phyloP scores from a whole-genome alignment of 352 stramenopile genomes.

The Sclerospora graminicola region DNA sequence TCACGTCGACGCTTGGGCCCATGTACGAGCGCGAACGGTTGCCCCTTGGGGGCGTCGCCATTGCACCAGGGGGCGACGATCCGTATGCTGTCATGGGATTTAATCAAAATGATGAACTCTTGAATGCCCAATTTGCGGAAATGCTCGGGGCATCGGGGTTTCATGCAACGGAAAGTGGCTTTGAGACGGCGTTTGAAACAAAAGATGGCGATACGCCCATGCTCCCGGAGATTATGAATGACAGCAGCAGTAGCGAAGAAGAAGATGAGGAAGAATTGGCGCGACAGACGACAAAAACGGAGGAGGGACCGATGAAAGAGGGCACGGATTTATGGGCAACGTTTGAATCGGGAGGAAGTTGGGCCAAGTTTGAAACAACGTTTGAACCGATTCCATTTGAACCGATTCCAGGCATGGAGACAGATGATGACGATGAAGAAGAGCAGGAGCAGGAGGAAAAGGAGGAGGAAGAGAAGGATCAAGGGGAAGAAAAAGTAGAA shows the following conservation, averaged over 20 bases:
- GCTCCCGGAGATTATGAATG: slow-evolving; percentile 78
- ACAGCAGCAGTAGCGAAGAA: slow-evolving; percentile 83
- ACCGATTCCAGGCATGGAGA: slow-evolving; percentile 36
- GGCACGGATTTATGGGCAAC: slow-evolving; percentile 44
- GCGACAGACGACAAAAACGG: slow-evolving; percentile 17
- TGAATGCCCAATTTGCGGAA: slow-evolving; percentile 78
- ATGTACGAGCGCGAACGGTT: slow-evolving; percentile 74
- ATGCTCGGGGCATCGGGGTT: slow-evolving; percentile 71
- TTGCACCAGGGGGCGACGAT: slow-evolving; percentile 47
- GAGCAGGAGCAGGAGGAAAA: too few relatives aligned
- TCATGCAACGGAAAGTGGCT: slow-evolving; percentile 34
- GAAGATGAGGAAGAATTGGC: slow-evolving; percentile 63
- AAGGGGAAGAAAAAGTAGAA: too few relatives aligned
- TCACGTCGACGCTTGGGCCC: slow-evolving; percentile 48
- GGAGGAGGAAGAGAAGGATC: too few relatives aligned
- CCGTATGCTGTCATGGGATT: slow-evolving; percentile 70
- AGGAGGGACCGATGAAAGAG: slow-evolving; percentile 5
- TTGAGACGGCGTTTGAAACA: slow-evolving; percentile 71
- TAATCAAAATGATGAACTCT: slow-evolving; percentile 55
- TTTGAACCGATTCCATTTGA: slow-evolving; percentile 57
- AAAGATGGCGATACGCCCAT: slow-evolving; percentile 61
- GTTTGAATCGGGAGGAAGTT: slow-evolving; percentile 50
- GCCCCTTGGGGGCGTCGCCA: slow-evolving; percentile 55
- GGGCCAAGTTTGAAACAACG: slow-evolving; percentile 59
- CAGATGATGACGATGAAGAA: slow-evolving; percentile 19